Conservation (phyloP, 257 asterid species). For the Solanum okadae region DNA sequence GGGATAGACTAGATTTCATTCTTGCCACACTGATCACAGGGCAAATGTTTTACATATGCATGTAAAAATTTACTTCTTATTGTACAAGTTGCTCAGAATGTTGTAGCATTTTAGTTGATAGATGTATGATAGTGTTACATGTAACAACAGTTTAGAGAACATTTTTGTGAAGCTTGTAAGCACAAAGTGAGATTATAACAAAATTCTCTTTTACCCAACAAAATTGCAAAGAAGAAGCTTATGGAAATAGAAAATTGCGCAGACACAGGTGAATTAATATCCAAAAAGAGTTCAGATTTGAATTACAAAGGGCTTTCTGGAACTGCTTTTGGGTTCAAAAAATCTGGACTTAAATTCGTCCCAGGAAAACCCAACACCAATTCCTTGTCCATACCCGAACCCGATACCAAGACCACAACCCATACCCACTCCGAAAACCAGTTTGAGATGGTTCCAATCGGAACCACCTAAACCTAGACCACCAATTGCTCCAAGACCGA, state of each 20-base stretch:
- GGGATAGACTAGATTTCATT: not conserved
- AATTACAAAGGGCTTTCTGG: conserved; percentile 30
- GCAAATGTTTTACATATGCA: not conserved
- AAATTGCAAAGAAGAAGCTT: not conserved
- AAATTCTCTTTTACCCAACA: not conserved
- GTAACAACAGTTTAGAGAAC: not conserved
- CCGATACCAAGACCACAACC: conserved; percentile 88
- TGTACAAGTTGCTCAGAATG: not conserved
- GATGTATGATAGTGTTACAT: not conserved
- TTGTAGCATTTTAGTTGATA: not conserved
- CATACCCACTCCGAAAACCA: conserved; percentile 60
- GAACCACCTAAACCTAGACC: conserved; percentile 53
- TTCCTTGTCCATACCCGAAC: conserved; percentile 66
- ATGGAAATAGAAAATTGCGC: not conserved
- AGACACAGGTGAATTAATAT: not conserved
- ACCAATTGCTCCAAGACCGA: conserved; percentile 65
- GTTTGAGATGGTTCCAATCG: conserved; percentile 42
- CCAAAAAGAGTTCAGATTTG: conserved; percentile 1
- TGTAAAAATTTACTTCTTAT: not conserved
- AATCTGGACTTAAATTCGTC: conserved; percentile 33
- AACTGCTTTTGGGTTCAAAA: conserved; percentile 15
- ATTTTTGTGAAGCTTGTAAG: not conserved
- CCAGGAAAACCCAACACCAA: conserved; percentile 50
- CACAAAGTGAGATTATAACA: not conserved
- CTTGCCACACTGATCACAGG: not conserved